These are phyloP conservation scores for Aspergillus leporis DNA, from an alignment of 495 filamentous ascomycete species.

Conservation along the genomic window DNA sequence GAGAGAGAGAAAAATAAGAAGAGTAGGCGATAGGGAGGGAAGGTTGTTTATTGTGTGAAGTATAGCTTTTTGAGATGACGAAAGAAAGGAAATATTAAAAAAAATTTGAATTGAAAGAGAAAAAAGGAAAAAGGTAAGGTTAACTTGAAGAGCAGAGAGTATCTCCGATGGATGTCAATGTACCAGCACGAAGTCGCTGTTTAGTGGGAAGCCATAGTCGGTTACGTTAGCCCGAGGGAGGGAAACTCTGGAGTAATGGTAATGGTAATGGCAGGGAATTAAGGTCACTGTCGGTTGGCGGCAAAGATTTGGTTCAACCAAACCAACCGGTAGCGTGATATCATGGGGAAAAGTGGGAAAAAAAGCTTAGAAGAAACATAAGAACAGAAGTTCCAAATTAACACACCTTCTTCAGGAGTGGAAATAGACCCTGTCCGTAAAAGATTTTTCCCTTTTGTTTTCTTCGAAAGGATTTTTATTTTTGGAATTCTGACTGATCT, in stretches of 20 bases:
- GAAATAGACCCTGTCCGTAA: neutral
- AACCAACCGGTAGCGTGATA: constrained; percentile 1
- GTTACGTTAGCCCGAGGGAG: neutral
- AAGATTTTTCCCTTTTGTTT: neutral
- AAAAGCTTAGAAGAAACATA: neutral
- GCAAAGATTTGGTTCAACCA: neutral
- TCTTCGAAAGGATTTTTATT: neutral
- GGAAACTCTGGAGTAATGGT: neutral
- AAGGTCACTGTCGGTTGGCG: neutral
- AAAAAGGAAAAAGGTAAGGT: constrained; percentile 4
- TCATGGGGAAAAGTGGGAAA: neutral
- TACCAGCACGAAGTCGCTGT: neutral
- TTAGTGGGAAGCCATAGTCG: neutral
- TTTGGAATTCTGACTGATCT: neutral
- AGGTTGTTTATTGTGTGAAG: neutral
- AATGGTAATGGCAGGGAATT: neutral
- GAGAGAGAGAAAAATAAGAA: neutral
- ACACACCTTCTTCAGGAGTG: neutral
- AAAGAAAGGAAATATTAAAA: constrained; percentile 20
- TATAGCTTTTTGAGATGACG: constrained; percentile 17
- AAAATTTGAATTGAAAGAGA: too few species aligned
- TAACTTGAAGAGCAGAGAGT: neutral
- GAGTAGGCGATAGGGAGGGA: neutral
- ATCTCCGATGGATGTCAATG: neutral
- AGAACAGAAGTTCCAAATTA: neutral